Base-by-base conservation (phyloP, 2,329 filamentous ascomycete genomes). In the Coniochaeta prunicola region DNA sequence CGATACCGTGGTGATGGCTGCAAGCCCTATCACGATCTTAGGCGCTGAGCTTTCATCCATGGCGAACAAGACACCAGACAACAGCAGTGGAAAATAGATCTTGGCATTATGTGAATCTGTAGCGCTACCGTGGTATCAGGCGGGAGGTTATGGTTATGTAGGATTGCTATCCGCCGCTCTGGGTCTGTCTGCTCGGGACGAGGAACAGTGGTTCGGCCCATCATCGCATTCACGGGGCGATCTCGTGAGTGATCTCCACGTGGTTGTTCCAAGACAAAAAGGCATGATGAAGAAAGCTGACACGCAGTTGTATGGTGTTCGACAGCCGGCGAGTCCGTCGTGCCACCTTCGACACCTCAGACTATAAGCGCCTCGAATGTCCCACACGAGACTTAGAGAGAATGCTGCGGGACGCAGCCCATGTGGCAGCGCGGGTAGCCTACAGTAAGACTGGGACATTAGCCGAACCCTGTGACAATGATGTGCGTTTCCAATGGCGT, bases 1-100 rank as follows among this genome's bases (percentile, higher is more conserved):
- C n/a, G 50, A 21, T 10, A 53, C 4, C 12, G 58, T 58, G 9
- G 60, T 61, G 55, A 62, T 60, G 54, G 65, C 60, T 26, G 36
- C 17, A 5, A 38, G 9, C 4, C 36, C 36, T 38, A 38, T 38
- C 36, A 38, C 36, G 4, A 38, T 38, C 36, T 38, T 38, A n/a
- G 36, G 36, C 7, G 36, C 36, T 38, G 36, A 4, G 36, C 36
- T 38, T n/a, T 38, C 36, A 4, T 38, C 36, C 36, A 38, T 38
- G 17, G 17, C 17, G 36, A 17, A 38, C 9, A 17, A n/a, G 36
- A 38, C 19, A 38, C 4, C 36, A n/a, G 17, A 5, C 5, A n/a
- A n/a, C 33, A 36, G 9, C 3, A 15, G 17, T 38, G 17, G 36
- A 3, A 9, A 3, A 17, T 17, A 5, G 5, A 4, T n/a, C 15